Evolutionary conservation across 257 asterid genomes (phyloP), one percentile per base, ranked within the genome.

Genomic region (Solanum acaule): DNA sequence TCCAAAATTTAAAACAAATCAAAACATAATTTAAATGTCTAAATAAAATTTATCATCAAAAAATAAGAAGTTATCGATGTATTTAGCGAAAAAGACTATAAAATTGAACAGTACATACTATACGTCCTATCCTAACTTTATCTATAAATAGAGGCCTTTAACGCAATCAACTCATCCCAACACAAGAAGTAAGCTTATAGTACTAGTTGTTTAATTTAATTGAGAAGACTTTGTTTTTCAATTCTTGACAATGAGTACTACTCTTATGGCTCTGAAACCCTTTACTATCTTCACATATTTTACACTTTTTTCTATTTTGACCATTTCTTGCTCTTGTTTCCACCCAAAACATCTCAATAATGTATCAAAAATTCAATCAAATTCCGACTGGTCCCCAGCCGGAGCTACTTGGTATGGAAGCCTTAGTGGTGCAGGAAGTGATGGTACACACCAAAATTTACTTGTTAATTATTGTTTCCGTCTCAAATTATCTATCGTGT

Each of bases 391-490:
- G 99, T 90, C 96, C 5, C 34, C 95, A 0, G 96, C 96, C n/a
- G 92, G 90, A 34, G 99, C 98, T 37, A 96, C 96, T 79, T 96
- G 99, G 99, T 95, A 96, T 31, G 99, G 98, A 63, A 92, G 91
- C 67, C 94, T 98, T 82, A 88, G 82, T 6, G 99, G 99, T 86
- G 96, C 98, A 3, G 99, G 98, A 85, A 94, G 95, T 86, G 94
- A 89, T 76, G 99, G 99, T 96, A 92, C 27, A 35, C 33, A 25
- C 18, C 20, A 33, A 3, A 44, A 2, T 13, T 46, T 11, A 16
- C 12, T 18, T 8, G n/a, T 56, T 56, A 18, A 18, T 18, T 56
- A 18, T 1, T 56, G 4, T 56, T 0, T 70, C 2, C 6, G n/a
- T 70, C 38, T 29, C 77, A 29, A 70, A 70, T 3, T 70, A 29